Percentiles rank a stretch among this genome's conserved stretches.
These are phyloP conservation scores for Kodamaea laetipori DNA, from an alignment of 805 yeast genomes.

Conservation along the genomic window DNA sequence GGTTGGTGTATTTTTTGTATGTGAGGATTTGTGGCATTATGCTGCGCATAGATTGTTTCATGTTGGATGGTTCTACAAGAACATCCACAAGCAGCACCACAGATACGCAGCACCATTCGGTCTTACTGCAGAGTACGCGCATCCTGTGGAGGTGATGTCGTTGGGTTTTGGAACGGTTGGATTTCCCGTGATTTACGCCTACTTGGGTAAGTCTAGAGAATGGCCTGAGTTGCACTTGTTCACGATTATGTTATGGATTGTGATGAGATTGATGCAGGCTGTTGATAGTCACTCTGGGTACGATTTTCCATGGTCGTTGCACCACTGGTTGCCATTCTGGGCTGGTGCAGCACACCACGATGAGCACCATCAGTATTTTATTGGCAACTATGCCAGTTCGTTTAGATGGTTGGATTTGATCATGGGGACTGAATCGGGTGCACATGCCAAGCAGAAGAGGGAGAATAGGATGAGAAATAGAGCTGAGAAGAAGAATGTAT, in stretches of 20 bases:
- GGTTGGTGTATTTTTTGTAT: slow-evolving; percentile 51
- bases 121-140: slow-evolving; percentile 62
- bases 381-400: slow-evolving; percentile 59
- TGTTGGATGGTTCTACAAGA: slow-evolving; percentile 56
- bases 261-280: slow-evolving; percentile 56
- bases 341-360: slow-evolving; percentile 69
- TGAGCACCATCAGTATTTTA: slow-evolving; percentile 59
- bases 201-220: slow-evolving; percentile 36
- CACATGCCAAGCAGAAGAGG: slow-evolving; percentile 50
- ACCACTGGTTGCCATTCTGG: slow-evolving; percentile 61
- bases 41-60: slow-evolving; percentile 61
- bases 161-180: slow-evolving; percentile 64
- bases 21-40: slow-evolving; percentile 63
- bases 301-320: slow-evolving; percentile 63
- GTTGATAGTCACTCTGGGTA: slow-evolving; percentile 65
- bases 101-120: slow-evolving; percentile 66
- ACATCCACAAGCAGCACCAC: slow-evolving; percentile 62
- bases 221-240: slow-evolving; percentile 50
- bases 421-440: slow-evolving; percentile 59
- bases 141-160: slow-evolving; percentile 58
- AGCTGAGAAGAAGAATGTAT: slow-evolving; percentile 39
- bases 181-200: slow-evolving; percentile 57
- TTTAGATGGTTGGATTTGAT: slow-evolving; percentile 61
- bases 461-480: slow-evolving; percentile 44
- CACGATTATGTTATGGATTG: slow-evolving; percentile 55